Conservation (phyloP, 192 early-diverging fungal genomes). For the Coemansia sp. region DNA sequence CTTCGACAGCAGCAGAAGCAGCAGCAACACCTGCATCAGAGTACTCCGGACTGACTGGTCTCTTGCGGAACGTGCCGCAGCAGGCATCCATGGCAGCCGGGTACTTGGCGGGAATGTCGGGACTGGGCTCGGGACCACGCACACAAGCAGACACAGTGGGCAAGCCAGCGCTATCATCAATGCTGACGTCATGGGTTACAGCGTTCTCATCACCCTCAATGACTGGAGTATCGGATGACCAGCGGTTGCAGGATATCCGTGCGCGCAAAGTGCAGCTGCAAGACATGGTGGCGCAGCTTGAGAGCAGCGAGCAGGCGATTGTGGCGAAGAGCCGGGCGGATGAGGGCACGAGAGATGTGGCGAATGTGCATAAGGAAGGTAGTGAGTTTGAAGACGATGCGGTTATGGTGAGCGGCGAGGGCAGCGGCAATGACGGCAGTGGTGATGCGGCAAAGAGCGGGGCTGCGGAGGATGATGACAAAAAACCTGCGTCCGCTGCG, state of each 20-base stretch:
- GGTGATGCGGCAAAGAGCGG: background rate
- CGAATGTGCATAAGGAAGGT: slow-evolving; percentile 12
- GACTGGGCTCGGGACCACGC: slow-evolving; percentile 12
- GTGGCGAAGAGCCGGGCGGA: slow-evolving; percentile 2
- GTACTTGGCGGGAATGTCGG: slow-evolving; percentile 29
- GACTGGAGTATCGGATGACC: slow-evolving; percentile 22
- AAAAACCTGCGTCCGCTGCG: slow-evolving; percentile 2
- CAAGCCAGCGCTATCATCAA: slow-evolving; percentile 17
- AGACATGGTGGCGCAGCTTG: slow-evolving; percentile 45
- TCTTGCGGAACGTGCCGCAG: slow-evolving; percentile 31
- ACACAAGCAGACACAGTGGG: slow-evolving; percentile 15
- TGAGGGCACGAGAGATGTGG: background rate
- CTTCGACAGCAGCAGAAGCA: background rate
- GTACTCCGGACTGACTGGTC: slow-evolving; percentile 14
- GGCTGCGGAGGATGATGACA: background rate
- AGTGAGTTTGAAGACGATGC: slow-evolving; percentile 48
- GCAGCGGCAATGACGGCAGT: slow-evolving; percentile 8
- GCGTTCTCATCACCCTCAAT: slow-evolving; percentile 22
- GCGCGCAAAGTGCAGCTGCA: slow-evolving; percentile 40
- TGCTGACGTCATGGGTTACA: slow-evolving; percentile 38
- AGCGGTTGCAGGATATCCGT: slow-evolving; percentile 41
- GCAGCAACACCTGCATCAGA: background rate
- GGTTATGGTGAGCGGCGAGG: slow-evolving; percentile 38
- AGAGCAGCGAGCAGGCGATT: slow-evolving; percentile 37
- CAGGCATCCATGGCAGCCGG: slow-evolving; percentile 29